These are phyloP conservation scores for Groenewaldozyma tartarivorans DNA, from an alignment of 805 yeast species.

Conservation along the genomic window DNA sequence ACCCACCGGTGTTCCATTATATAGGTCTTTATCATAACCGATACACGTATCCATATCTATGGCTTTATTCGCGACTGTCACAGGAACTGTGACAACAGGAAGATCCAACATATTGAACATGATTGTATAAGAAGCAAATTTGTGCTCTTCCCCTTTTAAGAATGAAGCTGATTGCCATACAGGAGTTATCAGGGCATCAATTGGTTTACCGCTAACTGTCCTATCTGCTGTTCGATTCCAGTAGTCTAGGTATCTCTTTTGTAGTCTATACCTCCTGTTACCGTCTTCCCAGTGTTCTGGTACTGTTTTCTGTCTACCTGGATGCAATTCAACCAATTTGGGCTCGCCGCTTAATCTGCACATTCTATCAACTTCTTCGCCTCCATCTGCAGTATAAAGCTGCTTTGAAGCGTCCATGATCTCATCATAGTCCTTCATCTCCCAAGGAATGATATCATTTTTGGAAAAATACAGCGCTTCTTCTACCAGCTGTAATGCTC, in stretches of 20 bases:
- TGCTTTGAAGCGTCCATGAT: neutral
- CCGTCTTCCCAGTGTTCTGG: conserved; percentile 3
- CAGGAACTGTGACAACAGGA: conserved; percentile 40
- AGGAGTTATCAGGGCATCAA: conserved; percentile 4
- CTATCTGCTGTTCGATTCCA: neutral
- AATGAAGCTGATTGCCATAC: neutral
- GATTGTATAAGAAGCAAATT: neutral
- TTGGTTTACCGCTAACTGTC: conserved; percentile 4
- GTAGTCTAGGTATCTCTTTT: conserved; percentile 1
- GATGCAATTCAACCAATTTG: conserved; percentile 4
- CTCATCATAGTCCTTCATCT: conserved; percentile 22
- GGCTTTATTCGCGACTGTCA: conserved; percentile 26
- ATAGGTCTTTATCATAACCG: conserved; percentile 39
- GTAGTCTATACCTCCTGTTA: neutral
- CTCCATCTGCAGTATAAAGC: conserved; percentile 8
- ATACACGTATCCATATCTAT: conserved; percentile 20
- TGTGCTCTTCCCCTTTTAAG: neutral
- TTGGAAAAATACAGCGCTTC: conserved; percentile 14
- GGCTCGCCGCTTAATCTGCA: conserved; percentile 11
- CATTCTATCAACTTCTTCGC: conserved; percentile 3
- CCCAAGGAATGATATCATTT: conserved; percentile 20
- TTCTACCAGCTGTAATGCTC: conserved; percentile 33
- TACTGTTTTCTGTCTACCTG: neutral
- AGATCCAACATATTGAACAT: conserved; percentile 41
- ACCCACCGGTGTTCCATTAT: conserved; percentile 44